Conservation (phyloP, 2,329 filamentous ascomycete species). For the Elsinoe arachidis region DNA sequence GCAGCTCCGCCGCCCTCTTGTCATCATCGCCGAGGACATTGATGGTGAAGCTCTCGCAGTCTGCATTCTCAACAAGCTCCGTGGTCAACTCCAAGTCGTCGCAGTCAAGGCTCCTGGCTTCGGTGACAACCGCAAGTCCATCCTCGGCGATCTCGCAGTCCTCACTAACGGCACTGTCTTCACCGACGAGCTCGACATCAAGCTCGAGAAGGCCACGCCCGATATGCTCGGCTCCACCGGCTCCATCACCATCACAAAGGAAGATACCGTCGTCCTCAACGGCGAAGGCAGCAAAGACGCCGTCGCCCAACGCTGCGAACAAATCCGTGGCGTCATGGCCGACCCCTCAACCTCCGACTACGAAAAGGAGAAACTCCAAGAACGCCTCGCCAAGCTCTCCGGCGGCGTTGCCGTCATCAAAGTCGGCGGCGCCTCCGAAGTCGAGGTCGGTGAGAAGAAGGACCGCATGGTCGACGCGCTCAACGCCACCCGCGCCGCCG, state of each 20-base stretch:
- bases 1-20: conserved; percentile 84
- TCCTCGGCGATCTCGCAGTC: conserved; percentile 91
- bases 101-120: conserved; percentile 99
- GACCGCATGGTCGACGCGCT: conserved; percentile 97
- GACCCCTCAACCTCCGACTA: conserved; percentile 95
- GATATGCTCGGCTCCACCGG: conserved; percentile 96
- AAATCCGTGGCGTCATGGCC: conserved; percentile 93
- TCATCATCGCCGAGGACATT: conserved; percentile 99
- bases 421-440: conserved; percentile 93
- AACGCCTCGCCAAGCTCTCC: conserved; percentile 98
- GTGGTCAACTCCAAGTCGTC: conserved; percentile 95
- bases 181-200: conserved; percentile 95
- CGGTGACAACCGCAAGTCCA: conserved; percentile 99
- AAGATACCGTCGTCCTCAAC: conserved; percentile 98
- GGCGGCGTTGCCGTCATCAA: conserved; percentile 99
- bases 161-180: conserved; percentile 97
- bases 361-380: conserved; percentile 99
- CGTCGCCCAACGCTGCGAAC: conserved; percentile 92
- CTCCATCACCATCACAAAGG: conserved; percentile 99
- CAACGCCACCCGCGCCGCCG: conserved; percentile 94
- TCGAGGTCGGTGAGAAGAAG: conserved; percentile 99
- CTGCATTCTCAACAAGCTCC: conserved; percentile 99
- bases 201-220: conserved; percentile 94
- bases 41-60: conserved; percentile 97
- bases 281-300: conserved; percentile 91